Percentiles rank a stretch among this genome's conserved stretches.
phyloP scores from a whole-genome alignment of 1,284 basidiomycete species.

The Cutaneotrichosporon spelunceum region DNA sequence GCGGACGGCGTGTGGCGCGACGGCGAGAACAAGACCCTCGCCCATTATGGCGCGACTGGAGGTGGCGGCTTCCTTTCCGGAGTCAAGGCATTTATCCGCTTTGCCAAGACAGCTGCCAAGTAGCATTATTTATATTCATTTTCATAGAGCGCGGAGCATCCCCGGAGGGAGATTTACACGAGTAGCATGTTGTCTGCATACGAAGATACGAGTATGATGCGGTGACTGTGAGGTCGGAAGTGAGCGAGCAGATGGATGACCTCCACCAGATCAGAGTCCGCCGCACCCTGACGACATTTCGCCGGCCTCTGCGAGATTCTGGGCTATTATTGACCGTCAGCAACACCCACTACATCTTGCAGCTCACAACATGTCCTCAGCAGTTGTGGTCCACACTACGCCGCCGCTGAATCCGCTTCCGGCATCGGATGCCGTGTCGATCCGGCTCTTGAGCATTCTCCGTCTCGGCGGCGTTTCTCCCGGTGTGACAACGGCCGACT shows the following conservation, averaged over 20 bases:
- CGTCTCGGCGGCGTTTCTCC: conserved; percentile 28
- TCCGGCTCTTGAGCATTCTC: conserved; percentile 33
- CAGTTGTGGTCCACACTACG: conserved; percentile 34
- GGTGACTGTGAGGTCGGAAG: neutral
- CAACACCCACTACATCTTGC: conserved; percentile 1
- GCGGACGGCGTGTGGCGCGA: conserved; percentile 69
- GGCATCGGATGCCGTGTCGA: conserved; percentile 34
- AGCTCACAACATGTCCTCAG: conserved; percentile 9
- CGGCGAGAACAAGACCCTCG: conserved; percentile 54
- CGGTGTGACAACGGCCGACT: conserved; percentile 29
- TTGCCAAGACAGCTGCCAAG: conserved; percentile 39
- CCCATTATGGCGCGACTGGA: conserved; percentile 47
- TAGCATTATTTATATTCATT: conserved; percentile 8
- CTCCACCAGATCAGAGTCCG: neutral
- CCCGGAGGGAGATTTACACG: neutral
- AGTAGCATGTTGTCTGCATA: conserved; percentile 8
- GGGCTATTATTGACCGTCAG: neutral
- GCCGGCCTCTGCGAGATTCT: neutral
- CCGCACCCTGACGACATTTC: neutral
- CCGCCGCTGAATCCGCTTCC: conserved; percentile 36
- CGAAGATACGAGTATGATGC: neutral
- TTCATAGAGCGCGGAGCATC: neutral
- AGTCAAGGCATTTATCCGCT: conserved; percentile 40
- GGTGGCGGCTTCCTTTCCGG: conserved; percentile 44
- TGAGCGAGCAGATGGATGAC: neutral